Percentiles rank a stretch among this genome's conserved stretches.
Conservation (phyloP, 305 asterid genomes). For the Rubia tinctorum region DNA sequence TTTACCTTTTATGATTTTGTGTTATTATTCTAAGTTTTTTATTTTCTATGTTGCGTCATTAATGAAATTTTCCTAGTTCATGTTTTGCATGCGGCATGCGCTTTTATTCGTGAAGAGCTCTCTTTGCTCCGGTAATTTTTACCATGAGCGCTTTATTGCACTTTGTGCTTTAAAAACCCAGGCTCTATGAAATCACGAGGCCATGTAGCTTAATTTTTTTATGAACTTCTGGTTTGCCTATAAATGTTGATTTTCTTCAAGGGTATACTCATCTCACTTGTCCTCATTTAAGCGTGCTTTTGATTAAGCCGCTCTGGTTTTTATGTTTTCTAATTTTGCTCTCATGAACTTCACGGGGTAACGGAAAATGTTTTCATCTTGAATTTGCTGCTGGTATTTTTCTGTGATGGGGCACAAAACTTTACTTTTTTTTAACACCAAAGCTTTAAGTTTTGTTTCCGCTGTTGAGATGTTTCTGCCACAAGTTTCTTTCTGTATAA, state of each 20-base stretch:
- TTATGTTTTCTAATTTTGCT: neutral
- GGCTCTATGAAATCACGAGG: neutral
- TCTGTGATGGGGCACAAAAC: neutral
- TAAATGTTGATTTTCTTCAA: neutral
- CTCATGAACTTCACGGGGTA: neutral
- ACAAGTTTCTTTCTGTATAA: neutral
- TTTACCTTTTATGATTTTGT: no score
- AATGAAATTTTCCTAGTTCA: no score
- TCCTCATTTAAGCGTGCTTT: neutral
- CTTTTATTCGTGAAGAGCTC: no score
- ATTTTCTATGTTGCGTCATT: no score
- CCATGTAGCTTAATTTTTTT: neutral
- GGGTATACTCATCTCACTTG: neutral
- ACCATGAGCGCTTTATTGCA: no score
- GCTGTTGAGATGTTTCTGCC: no score
- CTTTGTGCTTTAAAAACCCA: no score
- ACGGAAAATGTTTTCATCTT: neutral
- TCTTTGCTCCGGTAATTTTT: no score
- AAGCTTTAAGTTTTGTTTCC: neutral
- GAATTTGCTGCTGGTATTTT: neutral
- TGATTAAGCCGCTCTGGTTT: neutral
- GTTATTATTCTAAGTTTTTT: no score
- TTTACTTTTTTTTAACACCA: neutral
- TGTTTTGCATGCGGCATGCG: no score
- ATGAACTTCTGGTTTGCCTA: neutral